These are phyloP conservation scores for Osmanthus fragrans DNA, from an alignment of 257 asterid genomes.

Conservation along the genomic window DNA sequence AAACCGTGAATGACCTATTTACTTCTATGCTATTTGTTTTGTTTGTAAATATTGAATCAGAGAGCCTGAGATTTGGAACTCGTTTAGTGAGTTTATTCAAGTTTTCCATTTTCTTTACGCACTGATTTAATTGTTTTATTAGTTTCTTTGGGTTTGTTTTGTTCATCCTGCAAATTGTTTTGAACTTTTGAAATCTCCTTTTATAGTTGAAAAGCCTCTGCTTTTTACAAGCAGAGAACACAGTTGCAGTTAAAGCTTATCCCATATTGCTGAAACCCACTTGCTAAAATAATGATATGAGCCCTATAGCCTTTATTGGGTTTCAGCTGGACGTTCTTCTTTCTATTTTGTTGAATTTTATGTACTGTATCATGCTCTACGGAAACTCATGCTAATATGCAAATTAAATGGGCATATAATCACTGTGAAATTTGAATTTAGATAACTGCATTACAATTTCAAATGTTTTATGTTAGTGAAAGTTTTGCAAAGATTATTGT, in stretches of 20 bases:
- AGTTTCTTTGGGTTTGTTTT: background rate
- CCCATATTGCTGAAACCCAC: background rate
- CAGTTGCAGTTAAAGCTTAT: background rate
- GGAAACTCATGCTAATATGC: background rate
- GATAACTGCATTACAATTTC: background rate
- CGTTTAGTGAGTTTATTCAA: background rate
- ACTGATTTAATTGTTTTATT: background rate
- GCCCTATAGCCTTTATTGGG: no score
- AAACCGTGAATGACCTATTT: background rate
- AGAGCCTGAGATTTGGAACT: no score
- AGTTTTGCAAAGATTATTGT: background rate
- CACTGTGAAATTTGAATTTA: background rate
- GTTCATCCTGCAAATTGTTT: background rate
- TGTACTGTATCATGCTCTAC: no score
- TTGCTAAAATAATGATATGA: background rate
- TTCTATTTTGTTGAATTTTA: background rate
- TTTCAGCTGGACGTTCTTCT: background rate
- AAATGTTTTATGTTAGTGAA: background rate
- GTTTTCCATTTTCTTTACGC: background rate
- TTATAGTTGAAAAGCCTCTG: background rate
- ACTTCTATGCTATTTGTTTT: background rate
- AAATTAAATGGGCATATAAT: background rate
- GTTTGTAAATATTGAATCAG: no score
- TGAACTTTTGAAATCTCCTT: background rate
- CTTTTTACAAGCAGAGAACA: background rate